Evolutionary conservation across 116 monocot species (phyloP).

Genomic region (Cymodocea nodosa): DNA sequence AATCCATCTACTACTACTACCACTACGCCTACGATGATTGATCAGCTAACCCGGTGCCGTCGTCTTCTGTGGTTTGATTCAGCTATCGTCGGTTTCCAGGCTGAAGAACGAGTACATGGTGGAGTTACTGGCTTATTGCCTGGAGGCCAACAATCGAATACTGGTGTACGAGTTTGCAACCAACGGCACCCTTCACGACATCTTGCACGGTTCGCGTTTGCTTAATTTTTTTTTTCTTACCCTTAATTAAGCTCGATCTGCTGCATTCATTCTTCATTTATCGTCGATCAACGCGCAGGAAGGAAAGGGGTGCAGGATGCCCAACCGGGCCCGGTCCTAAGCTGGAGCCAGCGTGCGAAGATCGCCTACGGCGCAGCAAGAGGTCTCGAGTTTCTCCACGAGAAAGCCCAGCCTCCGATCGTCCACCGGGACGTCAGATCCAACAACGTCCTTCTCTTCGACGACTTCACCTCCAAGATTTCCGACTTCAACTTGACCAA

Average conservation of each 20-base stretch:
- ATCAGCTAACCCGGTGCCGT: background rate
- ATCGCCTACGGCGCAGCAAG: constrained; percentile 43
- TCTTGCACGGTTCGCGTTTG: constrained; percentile 47
- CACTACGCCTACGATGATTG: no score
- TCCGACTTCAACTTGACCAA: constrained; percentile 35
- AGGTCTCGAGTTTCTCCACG: constrained; percentile 40
- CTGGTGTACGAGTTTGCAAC: constrained; percentile 64
- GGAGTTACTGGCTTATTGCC: constrained; percentile 56
- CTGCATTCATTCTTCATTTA: background rate
- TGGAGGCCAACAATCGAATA: constrained; percentile 60
- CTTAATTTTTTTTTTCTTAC: no score
- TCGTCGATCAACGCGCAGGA: no score
- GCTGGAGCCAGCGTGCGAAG: constrained; percentile 31
- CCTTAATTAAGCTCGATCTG: background rate
- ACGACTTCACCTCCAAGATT: constrained; percentile 31
- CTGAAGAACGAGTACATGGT: constrained; percentile 60
- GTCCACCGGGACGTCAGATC: constrained; percentile 42
- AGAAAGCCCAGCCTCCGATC: constrained; percentile 36
- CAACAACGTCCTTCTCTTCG: constrained; percentile 38
- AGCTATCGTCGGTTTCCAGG: constrained; percentile 63
- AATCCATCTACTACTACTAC: no score
- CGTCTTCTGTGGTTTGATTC: background rate
- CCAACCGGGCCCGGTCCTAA: constrained; percentile 32
- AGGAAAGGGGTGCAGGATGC: constrained; percentile 32
- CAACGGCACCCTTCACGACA: constrained; percentile 73